These are phyloP conservation scores for Ploettnerulaceae sp. DNA, from an alignment of 2,329 filamentous ascomycete species.

Conservation along the genomic window DNA sequence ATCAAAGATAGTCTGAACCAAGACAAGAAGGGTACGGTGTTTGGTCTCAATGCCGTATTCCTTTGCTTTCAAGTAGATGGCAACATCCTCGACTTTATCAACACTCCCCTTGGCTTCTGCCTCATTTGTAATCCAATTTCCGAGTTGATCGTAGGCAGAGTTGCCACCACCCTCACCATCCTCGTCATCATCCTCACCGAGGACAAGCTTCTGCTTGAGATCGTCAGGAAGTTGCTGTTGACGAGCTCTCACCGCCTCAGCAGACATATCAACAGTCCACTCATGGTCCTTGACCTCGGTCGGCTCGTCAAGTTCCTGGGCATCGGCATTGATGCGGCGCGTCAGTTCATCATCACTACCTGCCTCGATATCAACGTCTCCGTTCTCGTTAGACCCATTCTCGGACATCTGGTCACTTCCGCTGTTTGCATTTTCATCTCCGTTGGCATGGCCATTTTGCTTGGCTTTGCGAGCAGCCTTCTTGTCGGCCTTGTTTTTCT, in stretches of 20 bases:
- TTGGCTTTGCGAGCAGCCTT: conserved; percentile 90
- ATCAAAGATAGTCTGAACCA: conserved; percentile 91
- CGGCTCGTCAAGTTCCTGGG: conserved; percentile 65
- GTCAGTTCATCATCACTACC: conserved; percentile 90
- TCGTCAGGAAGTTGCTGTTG: conserved; percentile 90
- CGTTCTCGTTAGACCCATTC: conserved; percentile 46
- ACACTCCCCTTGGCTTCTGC: conserved; percentile 68
- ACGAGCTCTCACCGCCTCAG: conserved; percentile 90
- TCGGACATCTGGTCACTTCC: conserved; percentile 64
- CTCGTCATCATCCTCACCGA: conserved; percentile 74
- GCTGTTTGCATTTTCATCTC: conserved; percentile 49
- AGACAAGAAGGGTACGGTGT: conserved; percentile 86
- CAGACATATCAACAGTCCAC: conserved; percentile 96
- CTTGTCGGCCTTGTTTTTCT: conserved; percentile 91
- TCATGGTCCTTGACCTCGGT: conserved; percentile 74
- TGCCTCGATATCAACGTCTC: conserved; percentile 56
- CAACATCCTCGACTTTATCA: conserved; percentile 77
- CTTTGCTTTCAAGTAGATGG: conserved; percentile 95
- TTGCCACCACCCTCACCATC: conserved; percentile 71
- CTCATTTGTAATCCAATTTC: conserved; percentile 82
- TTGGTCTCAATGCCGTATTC: conserved; percentile 92
- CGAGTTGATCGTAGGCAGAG: conserved; percentile 83
- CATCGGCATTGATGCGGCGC: conserved; percentile 64
- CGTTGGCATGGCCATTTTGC: conserved; percentile 50
- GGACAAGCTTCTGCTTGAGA: conserved; percentile 84